phyloP scores from a whole-genome alignment of 352 stramenopile genomes.

The Phytopythium cucurbitacearum region DNA sequence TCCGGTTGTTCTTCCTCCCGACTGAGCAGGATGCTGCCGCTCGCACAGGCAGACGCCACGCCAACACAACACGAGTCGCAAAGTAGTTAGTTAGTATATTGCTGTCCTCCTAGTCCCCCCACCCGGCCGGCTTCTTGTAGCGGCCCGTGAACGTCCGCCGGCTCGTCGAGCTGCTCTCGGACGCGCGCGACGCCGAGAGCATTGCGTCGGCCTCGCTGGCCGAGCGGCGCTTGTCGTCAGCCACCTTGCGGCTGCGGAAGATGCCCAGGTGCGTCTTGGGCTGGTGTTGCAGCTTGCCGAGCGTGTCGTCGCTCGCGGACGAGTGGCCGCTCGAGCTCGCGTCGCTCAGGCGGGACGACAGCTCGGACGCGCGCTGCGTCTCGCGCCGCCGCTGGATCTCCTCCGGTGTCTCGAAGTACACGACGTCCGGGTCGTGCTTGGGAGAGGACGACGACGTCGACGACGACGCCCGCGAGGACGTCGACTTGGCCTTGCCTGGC shows the following conservation, averaged over 20 bases:
- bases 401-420: constrained; percentile 48
- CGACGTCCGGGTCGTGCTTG: constrained; percentile 21
- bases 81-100: background rate
- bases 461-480: constrained; percentile 6
- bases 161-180: constrained; percentile 15
- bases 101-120: constrained; percentile 42
- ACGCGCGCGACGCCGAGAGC: constrained; percentile 29
- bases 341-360: constrained; percentile 38
- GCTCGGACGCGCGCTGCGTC: constrained; percentile 31
- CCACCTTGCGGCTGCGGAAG: constrained; percentile 33
- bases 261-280: constrained; percentile 32
- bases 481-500: constrained; percentile 6
- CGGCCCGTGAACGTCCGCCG: constrained; percentile 63
- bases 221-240: constrained; percentile 26
- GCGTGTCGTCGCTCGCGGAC: constrained; percentile 26
- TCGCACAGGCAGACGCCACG: no score
- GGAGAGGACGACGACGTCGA: constrained; percentile 5
- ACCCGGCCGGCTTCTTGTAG: constrained; percentile 70
- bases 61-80: no score
- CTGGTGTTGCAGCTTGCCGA: constrained; percentile 9
- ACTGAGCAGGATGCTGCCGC: no score
- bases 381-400: constrained; percentile 25
- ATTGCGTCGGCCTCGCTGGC: constrained; percentile 27
- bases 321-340: constrained; percentile 52
- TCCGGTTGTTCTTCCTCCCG: no score